Conservation (phyloP, 2,329 filamentous ascomycete species). For the Triangularia setosa region DNA sequence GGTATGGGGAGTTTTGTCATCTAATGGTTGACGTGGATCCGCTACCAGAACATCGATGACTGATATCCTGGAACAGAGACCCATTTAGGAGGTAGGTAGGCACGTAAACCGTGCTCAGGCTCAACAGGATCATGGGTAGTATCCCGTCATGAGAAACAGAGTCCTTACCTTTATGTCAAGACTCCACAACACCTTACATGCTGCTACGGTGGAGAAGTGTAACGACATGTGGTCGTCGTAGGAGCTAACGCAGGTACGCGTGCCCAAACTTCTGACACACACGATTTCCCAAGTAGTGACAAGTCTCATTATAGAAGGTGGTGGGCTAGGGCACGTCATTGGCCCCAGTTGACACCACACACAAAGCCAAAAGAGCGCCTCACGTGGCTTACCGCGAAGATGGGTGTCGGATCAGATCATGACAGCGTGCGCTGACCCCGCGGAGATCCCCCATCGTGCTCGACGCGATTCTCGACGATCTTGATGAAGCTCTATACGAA, state of each 20-base stretch:
- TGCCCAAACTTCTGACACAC: background rate
- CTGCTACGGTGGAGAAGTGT: no score
- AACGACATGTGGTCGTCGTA: no score
- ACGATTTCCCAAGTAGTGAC: background rate
- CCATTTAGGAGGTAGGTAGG: no score
- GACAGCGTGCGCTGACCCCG: background rate
- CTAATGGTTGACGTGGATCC: no score
- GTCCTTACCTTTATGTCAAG: no score
- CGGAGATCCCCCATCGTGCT: background rate
- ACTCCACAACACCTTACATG: no score
- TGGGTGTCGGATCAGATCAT: background rate
- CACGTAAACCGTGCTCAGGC: no score
- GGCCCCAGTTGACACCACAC: background rate
- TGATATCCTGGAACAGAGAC: no score
- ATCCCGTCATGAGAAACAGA: no score
- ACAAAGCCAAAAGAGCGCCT: background rate
- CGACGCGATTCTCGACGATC: background rate
- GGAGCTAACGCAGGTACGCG: background rate
- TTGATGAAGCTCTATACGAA: background rate
- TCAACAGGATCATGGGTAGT: no score
- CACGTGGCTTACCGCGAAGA: background rate
- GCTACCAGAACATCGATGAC: no score
- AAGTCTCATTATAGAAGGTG: background rate
- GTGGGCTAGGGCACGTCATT: background rate
- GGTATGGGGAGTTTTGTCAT: no score